phyloP scores from a whole-genome alignment of 176 grass and related monocot genomes.

The Oryza meyeriana region DNA sequence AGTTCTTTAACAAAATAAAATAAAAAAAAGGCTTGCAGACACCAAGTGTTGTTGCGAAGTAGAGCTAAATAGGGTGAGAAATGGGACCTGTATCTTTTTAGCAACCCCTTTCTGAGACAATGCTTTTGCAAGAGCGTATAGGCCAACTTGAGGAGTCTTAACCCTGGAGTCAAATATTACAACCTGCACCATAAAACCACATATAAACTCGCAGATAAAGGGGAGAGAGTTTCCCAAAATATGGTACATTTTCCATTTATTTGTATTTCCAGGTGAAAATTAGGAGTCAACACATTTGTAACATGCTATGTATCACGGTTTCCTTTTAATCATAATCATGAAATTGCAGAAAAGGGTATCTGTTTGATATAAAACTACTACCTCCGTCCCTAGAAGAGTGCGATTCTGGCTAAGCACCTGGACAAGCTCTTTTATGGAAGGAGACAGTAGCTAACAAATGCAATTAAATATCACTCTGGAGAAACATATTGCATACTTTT shows the following conservation, averaged over 20 bases:
- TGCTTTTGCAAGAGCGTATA: slow-evolving; percentile 91
- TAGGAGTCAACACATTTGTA: background rate
- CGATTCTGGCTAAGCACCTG: no score
- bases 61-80: slow-evolving; percentile 6
- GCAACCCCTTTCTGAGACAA: slow-evolving; percentile 80
- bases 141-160: slow-evolving; percentile 89
- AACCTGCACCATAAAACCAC: slow-evolving; percentile 48
- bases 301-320: slow-evolving; percentile 1
- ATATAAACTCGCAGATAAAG: slow-evolving; percentile 8
- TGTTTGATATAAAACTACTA: slow-evolving; percentile 11
- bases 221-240: background rate
- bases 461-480: background rate
- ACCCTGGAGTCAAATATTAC: slow-evolving; percentile 86
- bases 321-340: background rate
- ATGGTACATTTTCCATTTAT: background rate
- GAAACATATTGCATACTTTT: slow-evolving; percentile 8
- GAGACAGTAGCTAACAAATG: background rate
- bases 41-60: background rate
- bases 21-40: slow-evolving; percentile 4
- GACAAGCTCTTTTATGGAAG: no score
- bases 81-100: slow-evolving; percentile 81
- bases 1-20: slow-evolving; percentile 28
- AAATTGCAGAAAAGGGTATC: background rate
- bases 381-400: no score
- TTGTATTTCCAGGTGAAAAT: slow-evolving; percentile 8